Conservation (phyloP, 495 filamentous ascomycete genomes). For the Daldinia caldariorum region DNA sequence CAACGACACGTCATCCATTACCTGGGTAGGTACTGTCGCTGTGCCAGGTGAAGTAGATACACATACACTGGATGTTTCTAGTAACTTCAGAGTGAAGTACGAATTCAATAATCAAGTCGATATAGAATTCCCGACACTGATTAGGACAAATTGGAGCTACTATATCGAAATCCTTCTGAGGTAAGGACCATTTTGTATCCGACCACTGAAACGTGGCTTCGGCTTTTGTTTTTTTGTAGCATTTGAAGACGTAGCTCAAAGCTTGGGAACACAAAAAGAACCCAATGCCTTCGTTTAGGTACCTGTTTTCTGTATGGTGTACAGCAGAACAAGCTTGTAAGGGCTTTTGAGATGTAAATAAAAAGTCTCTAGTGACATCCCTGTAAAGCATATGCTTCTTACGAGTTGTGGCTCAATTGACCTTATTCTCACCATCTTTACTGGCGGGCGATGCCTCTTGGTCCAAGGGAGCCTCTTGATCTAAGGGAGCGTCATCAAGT, state of each 20-base stretch:
- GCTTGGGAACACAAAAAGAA: no score
- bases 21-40: no score
- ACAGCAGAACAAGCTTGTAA: neutral
- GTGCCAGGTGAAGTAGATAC: constrained; percentile 2
- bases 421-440: neutral
- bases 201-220: no score
- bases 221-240: no score
- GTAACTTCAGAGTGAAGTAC: neutral
- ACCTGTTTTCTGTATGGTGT: no score
- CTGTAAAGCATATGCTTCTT: neutral
- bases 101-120: neutral
- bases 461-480: neutral
- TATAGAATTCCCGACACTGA: neutral
- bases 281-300: no score
- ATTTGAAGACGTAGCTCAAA: no score
- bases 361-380: neutral
- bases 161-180: neutral
- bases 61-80: constrained; percentile 4
- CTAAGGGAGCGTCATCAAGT: neutral
- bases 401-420: neutral
- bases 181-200: neutral
- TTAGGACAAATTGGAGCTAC: neutral
- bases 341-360: neutral
- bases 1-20: constrained; percentile 43
- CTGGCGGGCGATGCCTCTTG: neutral